Base-by-base conservation (phyloP, 768 basidiomycete genomes). In the Pulveroboletus ravenelii region DNA sequence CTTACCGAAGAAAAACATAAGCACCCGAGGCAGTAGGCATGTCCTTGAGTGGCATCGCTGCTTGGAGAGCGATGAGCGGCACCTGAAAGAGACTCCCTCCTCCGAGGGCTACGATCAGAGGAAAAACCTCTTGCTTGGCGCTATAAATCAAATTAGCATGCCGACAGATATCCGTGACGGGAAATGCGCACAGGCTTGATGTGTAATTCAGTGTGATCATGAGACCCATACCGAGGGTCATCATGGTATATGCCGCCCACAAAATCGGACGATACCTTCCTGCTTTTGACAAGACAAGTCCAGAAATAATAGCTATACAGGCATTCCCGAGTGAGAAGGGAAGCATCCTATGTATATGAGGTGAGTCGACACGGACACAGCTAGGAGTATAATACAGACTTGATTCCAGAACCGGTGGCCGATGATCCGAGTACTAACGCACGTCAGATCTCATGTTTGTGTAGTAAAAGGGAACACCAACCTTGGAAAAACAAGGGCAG, bases 31-130 rank as follows among this genome's bases (percentile, higher is more conserved):
- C 82, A 2, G 89, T 89, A 3, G 89, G 88, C 88, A 92, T 89
- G 55, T 92, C 88, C 58, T 82, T 84, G 14, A 89, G 60, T 0
- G 91, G 91, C 89, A 93, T 93, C 1, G 89, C 84, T 1, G 89
- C 87, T 68, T 93, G 90, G 13, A 93, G 68, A 13, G 76, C 86
- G 45, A 90, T 81, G 7, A 89, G 67, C 0, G 87, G 88, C 5
- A 71, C 61, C 71, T 82, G 80, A 72, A 87, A 87, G 44, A 90
- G 64, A 55, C 74, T 77, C 2, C 87, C 87, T 13, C 81, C 60
- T 1, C 87, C 88, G 4, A 83, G 13, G 7, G 84, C 77, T n/a
- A 84, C 74, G 29, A 92, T 68, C 13, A 91, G 64, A 5, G 84
- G 82, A 58, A 75, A 87, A 7, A 90, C 29, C 9, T 78, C 79